Base-by-base conservation (phyloP, 1,284 basidiomycete genomes). In the Agroathelia rolfsii region DNA sequence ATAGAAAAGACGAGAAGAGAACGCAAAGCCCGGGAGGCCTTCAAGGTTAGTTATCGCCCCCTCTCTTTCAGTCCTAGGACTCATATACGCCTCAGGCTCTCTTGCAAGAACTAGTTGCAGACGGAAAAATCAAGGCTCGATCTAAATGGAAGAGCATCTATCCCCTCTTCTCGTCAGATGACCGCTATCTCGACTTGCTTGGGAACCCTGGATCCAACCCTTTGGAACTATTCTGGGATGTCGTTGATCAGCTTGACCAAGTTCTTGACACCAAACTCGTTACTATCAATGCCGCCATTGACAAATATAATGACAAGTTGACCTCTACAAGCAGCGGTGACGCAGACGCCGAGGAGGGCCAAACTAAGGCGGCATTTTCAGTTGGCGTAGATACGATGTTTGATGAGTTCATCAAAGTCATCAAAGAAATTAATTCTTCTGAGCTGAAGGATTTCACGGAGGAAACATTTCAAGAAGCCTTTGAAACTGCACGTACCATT, bases 211-310 rank as follows among this genome's bases (percentile, higher is more conserved):
- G 95, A 10, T 94, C 88, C 2, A 89, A 84, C 41, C 90, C 94
- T 1, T 67, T 98, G 24, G 94, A 98, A 44, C 69, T 98, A 7
- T 98, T 96, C 60, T 96, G 89, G 87, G 94, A 98, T 53, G 54
- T 72, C 4, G 80, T 96, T 24, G 94, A 98, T 56, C 69, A 69
- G 24, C 67, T 96, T 3, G 88, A 90, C 46, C 80, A 89, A 47
- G 72, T 79, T 43, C 69, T 95, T 8, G 90, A 94, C 41, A 67
- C 68, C 15, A 83, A 85, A 46, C 76, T 86, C 15, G 63, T 61
- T 6, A 41, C 69, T 7, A 72, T 79, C 0, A 76, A 83, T 41
- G 68, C 64, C 22, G 72, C 70, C 2, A 64, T 87, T 41, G 64
- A 63, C 38, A 59, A 64, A 27, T 54, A 58, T 51, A 73, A 74